phyloP scores from a whole-genome alignment of 2,329 filamentous ascomycete species.

The Diaporthe sp. region DNA sequence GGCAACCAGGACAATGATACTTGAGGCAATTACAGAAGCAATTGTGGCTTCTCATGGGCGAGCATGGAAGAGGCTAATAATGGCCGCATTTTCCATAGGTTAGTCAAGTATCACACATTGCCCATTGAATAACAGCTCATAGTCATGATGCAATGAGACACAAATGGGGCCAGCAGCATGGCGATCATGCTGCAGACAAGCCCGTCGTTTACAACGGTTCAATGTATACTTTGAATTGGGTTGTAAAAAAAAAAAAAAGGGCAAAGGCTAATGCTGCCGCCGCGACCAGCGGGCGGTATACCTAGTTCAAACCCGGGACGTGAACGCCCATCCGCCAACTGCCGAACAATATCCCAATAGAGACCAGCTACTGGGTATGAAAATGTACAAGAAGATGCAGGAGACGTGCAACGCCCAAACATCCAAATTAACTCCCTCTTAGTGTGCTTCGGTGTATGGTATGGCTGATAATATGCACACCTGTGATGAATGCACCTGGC shows the following conservation, averaged over 20 bases:
- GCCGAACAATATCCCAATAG: conserved; percentile 3
- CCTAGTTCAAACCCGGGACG: conserved; percentile 19
- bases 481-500: conserved; percentile 30
- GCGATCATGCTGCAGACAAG: neutral
- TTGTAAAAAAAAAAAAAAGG: conserved; percentile 11
- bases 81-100: neutral
- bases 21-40: neutral
- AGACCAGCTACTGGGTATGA: conserved; percentile 30
- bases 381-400: conserved; percentile 33
- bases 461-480: neutral
- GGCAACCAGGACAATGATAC: too few relatives aligned
- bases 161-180: neutral
- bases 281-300: conserved; percentile 25
- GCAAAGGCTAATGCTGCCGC: conserved; percentile 27
- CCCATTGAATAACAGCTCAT: neutral
- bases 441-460: neutral
- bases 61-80: neutral
- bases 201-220: neutral
- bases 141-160: too few relatives aligned
- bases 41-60: neutral
- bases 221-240: conserved; percentile 1
- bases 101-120: neutral
- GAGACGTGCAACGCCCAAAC: conserved; percentile 11
- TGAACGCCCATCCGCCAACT: conserved; percentile 23
- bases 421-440: neutral